Base-by-base conservation (phyloP, 495 filamentous ascomycete genomes). In the Aspergillus egyptiacus region DNA sequence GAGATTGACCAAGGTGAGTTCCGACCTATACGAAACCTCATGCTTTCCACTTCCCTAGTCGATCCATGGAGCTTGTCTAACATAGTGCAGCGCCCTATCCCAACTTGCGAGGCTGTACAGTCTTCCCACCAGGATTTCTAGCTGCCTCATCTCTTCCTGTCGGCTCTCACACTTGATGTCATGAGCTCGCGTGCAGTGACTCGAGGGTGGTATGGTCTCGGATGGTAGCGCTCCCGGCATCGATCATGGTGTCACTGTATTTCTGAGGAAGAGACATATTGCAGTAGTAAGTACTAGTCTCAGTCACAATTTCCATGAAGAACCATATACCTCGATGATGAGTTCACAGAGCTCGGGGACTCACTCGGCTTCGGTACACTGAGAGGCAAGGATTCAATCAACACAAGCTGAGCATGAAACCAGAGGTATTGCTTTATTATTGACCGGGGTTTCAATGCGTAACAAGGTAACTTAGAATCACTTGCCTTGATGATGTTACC, bases 341-440 rank as follows among this genome's bases (percentile, higher is more conserved):
- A 42, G 23, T 30, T 30, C 39, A 30, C 28, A 42, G 39, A 42
- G 39, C 22, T 42, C 39, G 24, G 22, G 23, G 24, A n/a, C 39
- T 42, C 39, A n/a, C 39, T 42, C 39, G 24, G 9, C 23, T 42
- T 42, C 39, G 24, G 39, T 42, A 36, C 17, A 36, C 33, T 36
- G 33, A 36, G 33, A 36, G 33, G 33, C 33, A 36, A 36, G 33
- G 33, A 36, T 36, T 36, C 33, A 36, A 36, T 30, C 23, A 42
- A 24, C 13, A 42, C 28, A 42, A 42, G 39, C 39, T 42, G 24
- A 42, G 39, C 24, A 42, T 42, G n/a, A 36, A 42, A 42, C n/a
- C 39, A 42, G 22, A 42, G n/a, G 24, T 42, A 14, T 28, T 18
- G 39, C 17, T 42, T 42, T 14, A 17, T 42, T 24, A 28, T 42